Conservation (phyloP, 192 early-diverging fungal genomes). For the Kickxella alabastrina region DNA sequence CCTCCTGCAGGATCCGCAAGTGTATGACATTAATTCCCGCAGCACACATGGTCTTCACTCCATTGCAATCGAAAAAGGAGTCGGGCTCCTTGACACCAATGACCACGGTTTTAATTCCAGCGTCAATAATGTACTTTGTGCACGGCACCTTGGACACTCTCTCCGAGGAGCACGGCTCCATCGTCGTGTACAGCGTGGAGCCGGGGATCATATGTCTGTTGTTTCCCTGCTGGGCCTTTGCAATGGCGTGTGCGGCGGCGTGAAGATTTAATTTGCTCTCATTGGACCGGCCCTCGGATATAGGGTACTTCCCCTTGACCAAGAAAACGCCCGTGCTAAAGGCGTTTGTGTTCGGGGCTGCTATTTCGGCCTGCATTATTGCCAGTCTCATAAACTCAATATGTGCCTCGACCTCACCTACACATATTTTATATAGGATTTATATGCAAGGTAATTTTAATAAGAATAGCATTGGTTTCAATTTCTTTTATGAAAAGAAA, state of each 20-base stretch:
- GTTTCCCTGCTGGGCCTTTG: slow-evolving; percentile 12
- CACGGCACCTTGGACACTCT: slow-evolving; percentile 74
- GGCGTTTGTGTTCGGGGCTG: slow-evolving; percentile 18
- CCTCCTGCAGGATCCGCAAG: slow-evolving; percentile 66
- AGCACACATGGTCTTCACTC: slow-evolving; percentile 61
- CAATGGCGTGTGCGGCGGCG: slow-evolving; percentile 25
- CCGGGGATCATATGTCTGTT: slow-evolving; percentile 21
- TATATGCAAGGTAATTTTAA: neutral
- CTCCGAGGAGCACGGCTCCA: slow-evolving; percentile 89
- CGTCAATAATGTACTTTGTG: slow-evolving; percentile 67
- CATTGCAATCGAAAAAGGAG: slow-evolving; percentile 79
- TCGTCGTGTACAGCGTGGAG: slow-evolving; percentile 87
- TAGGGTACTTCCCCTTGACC: slow-evolving; percentile 20
- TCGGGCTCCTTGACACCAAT: slow-evolving; percentile 85
- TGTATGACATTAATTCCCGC: slow-evolving; percentile 74
- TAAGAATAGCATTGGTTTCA: neutral
- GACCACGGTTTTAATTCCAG: slow-evolving; percentile 68
- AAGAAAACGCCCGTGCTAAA: slow-evolving; percentile 34
- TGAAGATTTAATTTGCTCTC: slow-evolving; percentile 26
- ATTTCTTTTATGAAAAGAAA: neutral
- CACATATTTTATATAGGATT: neutral
- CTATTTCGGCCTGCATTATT: slow-evolving; percentile 31
- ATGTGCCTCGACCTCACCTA: slow-evolving; percentile 32
- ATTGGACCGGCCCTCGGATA: slow-evolving; percentile 31
- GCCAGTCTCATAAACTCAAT: slow-evolving; percentile 42